Evolutionary conservation across 257 asterid genomes (phyloP), one percentile per base, ranked within the genome.

Genomic region (Thymus mandschuricus): DNA sequence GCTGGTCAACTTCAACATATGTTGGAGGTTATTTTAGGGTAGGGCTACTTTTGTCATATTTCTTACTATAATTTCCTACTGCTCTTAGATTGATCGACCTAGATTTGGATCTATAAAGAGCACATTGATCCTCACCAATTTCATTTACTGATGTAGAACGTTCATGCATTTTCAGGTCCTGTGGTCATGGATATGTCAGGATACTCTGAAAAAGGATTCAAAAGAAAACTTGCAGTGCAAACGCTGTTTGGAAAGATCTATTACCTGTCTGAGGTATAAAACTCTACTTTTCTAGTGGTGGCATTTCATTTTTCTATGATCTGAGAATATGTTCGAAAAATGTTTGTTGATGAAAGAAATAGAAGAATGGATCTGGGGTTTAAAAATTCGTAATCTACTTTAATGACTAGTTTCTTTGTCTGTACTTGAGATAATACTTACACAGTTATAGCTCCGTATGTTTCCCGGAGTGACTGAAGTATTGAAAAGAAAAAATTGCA

Each of bases 171-270:
- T 91, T 78, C 92, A 92, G 98, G 98, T 77, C 98, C 98, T 38
- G 97, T 92, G 61, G 95, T 86, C 74, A 88, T 90, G 97, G 90
- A 92, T 72, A 77, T 81, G 75, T 77, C 92, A 2, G 96, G 96
- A 79, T 92, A 90, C 79, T 84, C 97, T 71, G 92, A 88, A 73
- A 92, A 88, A 81, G 98, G 98, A 8, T 86, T 90, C 81, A 81
- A 90, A 86, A 83, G 95, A 82, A 90, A 92, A 84, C 92, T 90
- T 74, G 96, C 92, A 0, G 92, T 92, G 83, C 96, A 90, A 86
- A 74, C 95, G 66, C 95, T 90, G 76, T 90, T 92, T 76, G 98
- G 98, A 75, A 92, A 88, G 82, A 60, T 92, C 43, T 88, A 85
- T 84, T 92, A 92, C 78, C 86, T 92, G 64, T 83, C 91, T n/a